These are phyloP conservation scores for Psilocybe sp. DNA, from an alignment of 768 basidiomycete species.

Conservation along the genomic window DNA sequence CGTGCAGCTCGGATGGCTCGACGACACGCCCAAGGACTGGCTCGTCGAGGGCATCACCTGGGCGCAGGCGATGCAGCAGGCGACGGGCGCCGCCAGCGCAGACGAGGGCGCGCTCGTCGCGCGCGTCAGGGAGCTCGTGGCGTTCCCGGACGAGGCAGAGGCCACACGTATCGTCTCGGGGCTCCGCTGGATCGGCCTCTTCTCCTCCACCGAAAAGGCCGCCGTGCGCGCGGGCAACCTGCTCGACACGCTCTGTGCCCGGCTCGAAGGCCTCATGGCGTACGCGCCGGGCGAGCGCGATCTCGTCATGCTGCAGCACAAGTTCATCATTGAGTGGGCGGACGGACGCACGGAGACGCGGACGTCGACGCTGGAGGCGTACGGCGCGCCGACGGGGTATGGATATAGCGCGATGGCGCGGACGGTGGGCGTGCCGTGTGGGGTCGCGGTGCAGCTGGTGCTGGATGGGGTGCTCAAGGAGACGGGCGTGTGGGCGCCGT, in stretches of 20 bases:
- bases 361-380: slow-evolving; percentile 89
- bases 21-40: slow-evolving; percentile 75
- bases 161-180: slow-evolving; percentile 81
- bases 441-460: slow-evolving; percentile 89
- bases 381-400: slow-evolving; percentile 59
- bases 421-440: slow-evolving; percentile 91
- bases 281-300: slow-evolving; percentile 91
- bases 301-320: slow-evolving; percentile 97
- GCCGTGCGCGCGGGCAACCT: slow-evolving; percentile 68
- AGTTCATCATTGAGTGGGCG: slow-evolving; percentile 87
- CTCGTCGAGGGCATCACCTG: slow-evolving; percentile 73
- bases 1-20: slow-evolving; percentile 85
- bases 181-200: slow-evolving; percentile 89
- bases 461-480: slow-evolving; percentile 79
- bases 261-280: slow-evolving; percentile 88
- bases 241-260: slow-evolving; percentile 91
- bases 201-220: slow-evolving; percentile 69
- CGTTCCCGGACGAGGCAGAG: slow-evolving; percentile 73
- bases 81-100: slow-evolving; percentile 63
- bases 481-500: slow-evolving; percentile 84
- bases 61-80: slow-evolving; percentile 78
- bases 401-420: slow-evolving; percentile 91
- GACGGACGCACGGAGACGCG: slow-evolving; percentile 74
- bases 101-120: slow-evolving; percentile 75
- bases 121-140: slow-evolving; percentile 65